These are phyloP conservation scores for Ophiocordyceps unilateralis DNA, from an alignment of 2,329 filamentous ascomycete genomes.

Conservation along the genomic window DNA sequence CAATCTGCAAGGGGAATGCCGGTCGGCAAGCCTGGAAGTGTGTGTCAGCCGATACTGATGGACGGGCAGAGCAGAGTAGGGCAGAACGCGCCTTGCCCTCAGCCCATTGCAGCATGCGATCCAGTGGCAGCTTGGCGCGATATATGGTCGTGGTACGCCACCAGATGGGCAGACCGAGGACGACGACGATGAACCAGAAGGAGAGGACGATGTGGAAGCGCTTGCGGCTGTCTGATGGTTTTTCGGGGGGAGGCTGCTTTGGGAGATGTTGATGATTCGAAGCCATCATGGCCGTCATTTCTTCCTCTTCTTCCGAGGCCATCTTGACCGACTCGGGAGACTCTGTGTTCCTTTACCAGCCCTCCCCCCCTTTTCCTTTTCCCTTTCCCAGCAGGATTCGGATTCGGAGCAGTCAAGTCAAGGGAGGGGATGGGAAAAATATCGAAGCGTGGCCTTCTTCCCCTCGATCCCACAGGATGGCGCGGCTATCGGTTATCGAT, in stretches of 20 bases:
- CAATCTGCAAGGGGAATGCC: constrained; percentile 72
- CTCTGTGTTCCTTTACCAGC: no score
- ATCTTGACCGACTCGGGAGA: no score
- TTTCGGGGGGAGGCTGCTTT: constrained; percentile 57
- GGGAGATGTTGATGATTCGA: background rate
- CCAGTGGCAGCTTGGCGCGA: constrained; percentile 64
- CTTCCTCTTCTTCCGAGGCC: no score
- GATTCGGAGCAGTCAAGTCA: no score
- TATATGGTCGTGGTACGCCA: constrained; percentile 90
- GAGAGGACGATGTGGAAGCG: constrained; percentile 64
- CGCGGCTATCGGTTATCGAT: no score
- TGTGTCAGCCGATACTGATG: background rate
- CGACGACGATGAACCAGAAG: constrained; percentile 77
- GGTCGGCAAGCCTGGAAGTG: constrained; percentile 58
- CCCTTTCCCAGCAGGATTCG: no score
- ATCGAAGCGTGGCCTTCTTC: no score
- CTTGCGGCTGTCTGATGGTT: constrained; percentile 46
- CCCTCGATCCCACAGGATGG: no score
- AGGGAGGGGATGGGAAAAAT: no score
- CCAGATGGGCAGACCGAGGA: constrained; percentile 84
- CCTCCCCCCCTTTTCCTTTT: no score
- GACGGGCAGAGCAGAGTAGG: background rate
- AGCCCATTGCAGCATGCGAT: constrained; percentile 43
- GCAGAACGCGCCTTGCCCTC: background rate
- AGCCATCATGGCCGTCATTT: no score